Conservation (phyloP, 2,329 filamentous ascomycete species). For the Claviceps sorghi region DNA sequence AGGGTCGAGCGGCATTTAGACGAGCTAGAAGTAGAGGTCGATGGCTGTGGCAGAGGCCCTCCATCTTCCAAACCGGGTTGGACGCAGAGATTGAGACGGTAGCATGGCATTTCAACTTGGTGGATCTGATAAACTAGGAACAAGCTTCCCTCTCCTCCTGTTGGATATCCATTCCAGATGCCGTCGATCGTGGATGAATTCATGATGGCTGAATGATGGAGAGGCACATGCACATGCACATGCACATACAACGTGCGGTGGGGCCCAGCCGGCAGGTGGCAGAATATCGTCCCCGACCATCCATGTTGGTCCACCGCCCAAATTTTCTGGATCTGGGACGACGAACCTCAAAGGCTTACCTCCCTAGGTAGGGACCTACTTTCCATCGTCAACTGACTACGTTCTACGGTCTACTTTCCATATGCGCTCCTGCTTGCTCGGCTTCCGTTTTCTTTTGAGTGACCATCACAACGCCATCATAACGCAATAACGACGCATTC, state of each 20-base stretch:
- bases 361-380: too few relatives aligned
- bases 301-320: slow-evolving; percentile 12
- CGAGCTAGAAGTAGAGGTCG: background rate
- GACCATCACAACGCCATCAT: too few relatives aligned
- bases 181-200: too few relatives aligned
- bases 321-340: slow-evolving; percentile 8
- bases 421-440: too few relatives aligned
- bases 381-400: background rate
- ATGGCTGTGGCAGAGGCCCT: background rate
- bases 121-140: background rate
- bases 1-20: background rate
- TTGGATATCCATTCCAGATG: too few relatives aligned
- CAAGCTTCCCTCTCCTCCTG: background rate
- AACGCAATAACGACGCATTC: too few relatives aligned
- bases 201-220: too few relatives aligned
- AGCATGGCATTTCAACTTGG: background rate
- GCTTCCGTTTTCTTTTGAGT: too few relatives aligned
- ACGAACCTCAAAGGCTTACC: background rate
- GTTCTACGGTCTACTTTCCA: too few relatives aligned
- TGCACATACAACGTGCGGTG: background rate
- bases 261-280: slow-evolving; percentile 9
- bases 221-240: too few relatives aligned
- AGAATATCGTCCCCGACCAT: slow-evolving; percentile 22
- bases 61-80: slow-evolving; percentile 30
- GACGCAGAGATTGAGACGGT: background rate